phyloP scores from a whole-genome alignment of 768 basidiomycete genomes.

The Multifurca ochricompacta region DNA sequence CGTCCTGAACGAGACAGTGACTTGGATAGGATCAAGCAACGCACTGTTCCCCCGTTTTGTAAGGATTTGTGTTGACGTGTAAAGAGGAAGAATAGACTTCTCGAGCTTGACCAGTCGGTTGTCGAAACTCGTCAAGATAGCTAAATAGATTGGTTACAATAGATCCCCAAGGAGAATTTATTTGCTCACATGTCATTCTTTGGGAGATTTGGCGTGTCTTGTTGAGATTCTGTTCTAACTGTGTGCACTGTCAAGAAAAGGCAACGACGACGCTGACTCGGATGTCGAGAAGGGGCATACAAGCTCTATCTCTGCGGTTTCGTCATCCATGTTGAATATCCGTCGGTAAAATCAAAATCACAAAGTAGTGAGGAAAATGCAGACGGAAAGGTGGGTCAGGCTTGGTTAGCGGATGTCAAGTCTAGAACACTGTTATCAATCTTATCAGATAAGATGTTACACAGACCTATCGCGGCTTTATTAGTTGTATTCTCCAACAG shows the following conservation, averaged over 20 bases:
- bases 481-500: too few species aligned
- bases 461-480: too few species aligned
- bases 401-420: too few species aligned
- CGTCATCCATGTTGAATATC: conserved; percentile 40
- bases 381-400: too few species aligned
- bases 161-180: background rate
- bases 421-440: too few species aligned
- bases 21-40: conserved; percentile 29
- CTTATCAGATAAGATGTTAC: too few species aligned
- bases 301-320: conserved; percentile 63
- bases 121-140: conserved; percentile 79
- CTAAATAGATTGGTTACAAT: conserved; percentile 37
- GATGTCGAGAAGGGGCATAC: background rate
- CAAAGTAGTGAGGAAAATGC: too few species aligned
- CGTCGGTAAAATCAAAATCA: too few species aligned
- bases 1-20: background rate
- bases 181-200: conserved; percentile 68
- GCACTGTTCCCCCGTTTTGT: conserved; percentile 65
- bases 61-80: conserved; percentile 66
- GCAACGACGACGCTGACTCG: too few species aligned
- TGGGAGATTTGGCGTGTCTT: conserved; percentile 82
- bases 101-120: conserved; percentile 74
- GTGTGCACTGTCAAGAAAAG: background rate
- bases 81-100: conserved; percentile 79
- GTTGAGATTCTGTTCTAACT: conserved; percentile 84